Percentiles rank a stretch among this genome's conserved stretches.
phyloP scores from a whole-genome alignment of 768 basidiomycete genomes.

The Sarcodon aspratus region DNA sequence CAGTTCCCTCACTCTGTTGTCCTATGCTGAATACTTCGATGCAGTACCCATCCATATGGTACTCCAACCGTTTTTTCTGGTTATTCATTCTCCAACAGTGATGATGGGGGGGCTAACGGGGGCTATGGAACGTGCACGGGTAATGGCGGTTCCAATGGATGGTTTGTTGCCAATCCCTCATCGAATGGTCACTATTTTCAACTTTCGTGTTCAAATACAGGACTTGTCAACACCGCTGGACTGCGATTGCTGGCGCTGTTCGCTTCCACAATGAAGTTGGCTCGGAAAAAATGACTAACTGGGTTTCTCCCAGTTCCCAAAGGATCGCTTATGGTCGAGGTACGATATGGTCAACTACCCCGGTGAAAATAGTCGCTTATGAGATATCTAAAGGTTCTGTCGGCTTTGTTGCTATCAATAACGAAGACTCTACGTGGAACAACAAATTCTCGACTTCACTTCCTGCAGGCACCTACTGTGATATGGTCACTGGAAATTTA shows the following conservation, averaged over 20 bases:
- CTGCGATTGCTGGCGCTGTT: slow-evolving; percentile 11
- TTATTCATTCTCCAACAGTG: slow-evolving; percentile 11
- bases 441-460: slow-evolving; percentile 46
- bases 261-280: slow-evolving; percentile 44
- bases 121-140: slow-evolving; percentile 10
- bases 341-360: slow-evolving; percentile 6
- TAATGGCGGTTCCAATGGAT: slow-evolving; percentile 12
- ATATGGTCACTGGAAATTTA: slow-evolving; percentile 42
- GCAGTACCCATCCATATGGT: slow-evolving; percentile 13
- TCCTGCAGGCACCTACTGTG: slow-evolving; percentile 50
- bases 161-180: slow-evolving; percentile 2
- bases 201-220: slow-evolving; percentile 4
- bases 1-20: neutral
- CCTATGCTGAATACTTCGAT: neutral
- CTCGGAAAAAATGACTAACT: slow-evolving; percentile 32
- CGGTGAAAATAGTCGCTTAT: neutral
- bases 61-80: slow-evolving; percentile 17
- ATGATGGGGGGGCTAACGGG: slow-evolving; percentile 17
- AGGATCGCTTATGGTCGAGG: slow-evolving; percentile 53
- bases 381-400: slow-evolving; percentile 24
- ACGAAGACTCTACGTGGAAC: slow-evolving; percentile 44
- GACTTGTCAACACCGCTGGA: slow-evolving; percentile 15
- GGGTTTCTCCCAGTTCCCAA: slow-evolving; percentile 37
- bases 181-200: neutral
- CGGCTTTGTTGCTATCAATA: slow-evolving; percentile 62